Evolutionary conservation across 495 filamentous ascomycete genomes (phyloP), one percentile per base, ranked within the genome.

Genomic region (Neurospora cerealis): DNA sequence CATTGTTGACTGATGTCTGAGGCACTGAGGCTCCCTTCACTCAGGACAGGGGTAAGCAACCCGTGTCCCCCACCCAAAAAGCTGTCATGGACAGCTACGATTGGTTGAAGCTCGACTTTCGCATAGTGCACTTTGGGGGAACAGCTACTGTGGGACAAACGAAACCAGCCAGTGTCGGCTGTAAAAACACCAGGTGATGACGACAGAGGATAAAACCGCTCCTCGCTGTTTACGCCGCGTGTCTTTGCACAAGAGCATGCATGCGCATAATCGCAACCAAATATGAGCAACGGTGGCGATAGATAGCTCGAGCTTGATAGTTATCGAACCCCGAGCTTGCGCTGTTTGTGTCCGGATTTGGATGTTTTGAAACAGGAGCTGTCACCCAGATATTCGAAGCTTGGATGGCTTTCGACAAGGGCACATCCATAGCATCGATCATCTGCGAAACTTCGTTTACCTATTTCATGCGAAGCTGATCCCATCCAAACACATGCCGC

Each of bases 21-120:
- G 78, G 79, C 76, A 76, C 46, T 75, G 80, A 79, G 78, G 77
- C 78, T 81, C 79, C 42, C 69, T 70, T 74, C 28, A 66, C 54
- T 66, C 28, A 17, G 32, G 54, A 66, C 54, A 34, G 54, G 54
- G 54, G 28, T 66, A 66, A 66, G 28, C 54, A 66, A 66, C 54
- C 54, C 54, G 54, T 66, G 54, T 66, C 54, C 54, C 54, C 54
- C 54, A 66, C 54, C 28, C 28, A 34, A 34, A 66, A 66, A 66
- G 54, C 28, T 66, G 28, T 66, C 28, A 66, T 66, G 54, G 54
- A 66, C 54, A 66, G 15, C 13, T 34, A 0, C 15, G 13, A 66
- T 66, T 66, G 54, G 54, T 66, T 66, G 54, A 36, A 62, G 54
- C 54, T 66, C 5, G 7, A 66, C 54, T 66, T 66, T 19, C 6